Conservation (phyloP, 2,329 filamentous ascomycete species). For the Parastagonospora nodorum region DNA sequence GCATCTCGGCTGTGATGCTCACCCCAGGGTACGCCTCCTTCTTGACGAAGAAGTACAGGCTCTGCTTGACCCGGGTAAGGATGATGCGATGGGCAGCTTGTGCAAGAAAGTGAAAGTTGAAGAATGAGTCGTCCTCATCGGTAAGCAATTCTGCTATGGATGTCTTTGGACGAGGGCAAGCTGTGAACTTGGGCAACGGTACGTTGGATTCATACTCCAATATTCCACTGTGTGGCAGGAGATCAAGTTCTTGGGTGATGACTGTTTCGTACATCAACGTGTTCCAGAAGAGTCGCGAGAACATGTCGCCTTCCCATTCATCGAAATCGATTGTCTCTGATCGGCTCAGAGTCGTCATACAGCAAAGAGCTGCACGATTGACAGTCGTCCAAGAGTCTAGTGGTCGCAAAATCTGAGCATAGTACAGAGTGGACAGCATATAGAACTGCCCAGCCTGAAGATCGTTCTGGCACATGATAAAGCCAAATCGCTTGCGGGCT, state of each 20-base stretch:
- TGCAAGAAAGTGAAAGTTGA: constrained; percentile 63
- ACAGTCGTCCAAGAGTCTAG: constrained; percentile 61
- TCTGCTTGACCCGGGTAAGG: constrained; percentile 59
- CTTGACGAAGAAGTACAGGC: constrained; percentile 55
- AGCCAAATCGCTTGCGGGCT: constrained; percentile 57
- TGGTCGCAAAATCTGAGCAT: constrained; percentile 58
- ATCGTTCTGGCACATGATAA: constrained; percentile 56
- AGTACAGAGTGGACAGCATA: constrained; percentile 58
- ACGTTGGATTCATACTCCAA: constrained; percentile 58
- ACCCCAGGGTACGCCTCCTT: constrained; percentile 51
- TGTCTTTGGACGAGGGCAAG: constrained; percentile 47
- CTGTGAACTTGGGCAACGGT: constrained; percentile 59
- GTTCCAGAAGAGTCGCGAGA: constrained; percentile 61
- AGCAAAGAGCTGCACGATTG: constrained; percentile 57
- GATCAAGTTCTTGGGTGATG: constrained; percentile 58
- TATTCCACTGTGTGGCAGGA: constrained; percentile 58
- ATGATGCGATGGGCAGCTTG: constrained; percentile 63
- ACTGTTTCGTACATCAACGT: constrained; percentile 62
- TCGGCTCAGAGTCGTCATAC: constrained; percentile 54
- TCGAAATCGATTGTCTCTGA: constrained; percentile 51
- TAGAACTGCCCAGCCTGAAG: constrained; percentile 60
- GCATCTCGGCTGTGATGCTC: constrained; percentile 57
- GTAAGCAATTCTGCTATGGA: constrained; percentile 41
- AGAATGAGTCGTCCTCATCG: constrained; percentile 58
- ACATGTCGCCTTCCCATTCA: constrained; percentile 61